These are phyloP conservation scores for Myrica gale DNA, from an alignment of 306 rosid genomes.

Conservation along the genomic window DNA sequence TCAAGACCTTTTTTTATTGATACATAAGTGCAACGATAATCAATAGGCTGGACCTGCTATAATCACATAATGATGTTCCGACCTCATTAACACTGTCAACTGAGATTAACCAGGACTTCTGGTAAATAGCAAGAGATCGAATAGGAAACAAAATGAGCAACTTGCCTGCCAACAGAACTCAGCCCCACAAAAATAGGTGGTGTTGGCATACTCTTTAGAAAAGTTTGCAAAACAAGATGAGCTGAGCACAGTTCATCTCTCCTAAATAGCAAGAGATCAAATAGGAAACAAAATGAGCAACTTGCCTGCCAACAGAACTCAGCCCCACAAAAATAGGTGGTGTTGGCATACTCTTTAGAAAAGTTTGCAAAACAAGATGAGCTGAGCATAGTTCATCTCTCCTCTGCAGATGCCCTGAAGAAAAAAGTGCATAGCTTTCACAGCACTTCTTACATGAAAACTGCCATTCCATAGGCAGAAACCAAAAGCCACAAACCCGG, in stretches of 20 bases:
- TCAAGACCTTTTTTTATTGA: not conserved
- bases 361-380: slow-evolving; percentile 57
- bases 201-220: slow-evolving; percentile 30
- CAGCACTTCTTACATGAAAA: slow-evolving; percentile 66
- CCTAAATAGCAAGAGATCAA: slow-evolving; percentile 19
- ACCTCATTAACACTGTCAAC: not conserved
- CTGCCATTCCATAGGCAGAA: slow-evolving; percentile 74
- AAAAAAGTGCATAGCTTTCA: slow-evolving; percentile 39
- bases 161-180: slow-evolving; percentile 77
- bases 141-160: slow-evolving; percentile 24
- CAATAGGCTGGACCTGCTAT: not conserved
- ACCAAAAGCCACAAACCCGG: slow-evolving; percentile 83
- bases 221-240: slow-evolving; percentile 57
- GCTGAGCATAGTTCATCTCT: slow-evolving; percentile 45
- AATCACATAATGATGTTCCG: not conserved
- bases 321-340: slow-evolving; percentile 71
- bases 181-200: slow-evolving; percentile 71
- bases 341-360: slow-evolving; percentile 30
- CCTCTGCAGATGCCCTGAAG: slow-evolving; percentile 32
- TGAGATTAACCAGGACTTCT: not conserved
- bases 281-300: slow-evolving; percentile 24
- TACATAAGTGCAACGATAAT: not conserved
- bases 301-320: slow-evolving; percentile 77
- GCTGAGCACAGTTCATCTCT: slow-evolving; percentile 45
- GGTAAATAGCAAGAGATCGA: slow-evolving; percentile 12